Conservation (phyloP, 805 yeast species). For the Yarrowia divulgata region DNA sequence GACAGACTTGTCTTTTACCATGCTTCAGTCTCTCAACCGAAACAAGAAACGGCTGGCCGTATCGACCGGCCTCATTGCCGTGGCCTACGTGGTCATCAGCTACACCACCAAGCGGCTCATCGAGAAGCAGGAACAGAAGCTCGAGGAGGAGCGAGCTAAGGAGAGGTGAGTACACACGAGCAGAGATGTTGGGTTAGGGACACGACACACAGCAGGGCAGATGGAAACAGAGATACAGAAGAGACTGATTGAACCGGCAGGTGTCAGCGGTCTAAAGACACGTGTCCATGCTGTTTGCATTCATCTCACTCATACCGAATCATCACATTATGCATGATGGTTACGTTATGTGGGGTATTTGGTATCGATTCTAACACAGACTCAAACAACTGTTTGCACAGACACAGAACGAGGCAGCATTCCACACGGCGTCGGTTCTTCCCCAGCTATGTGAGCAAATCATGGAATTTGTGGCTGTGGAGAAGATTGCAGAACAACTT, state of each 20-base stretch:
- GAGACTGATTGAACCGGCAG: neutral
- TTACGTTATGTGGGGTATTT: constrained; percentile 7
- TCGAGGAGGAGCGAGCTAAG: constrained; percentile 65
- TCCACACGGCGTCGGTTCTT: constrained; percentile 79
- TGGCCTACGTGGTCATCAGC: constrained; percentile 55
- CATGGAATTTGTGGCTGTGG: constrained; percentile 69
- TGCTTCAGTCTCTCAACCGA: constrained; percentile 53
- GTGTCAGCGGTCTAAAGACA: neutral
- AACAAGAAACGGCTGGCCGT: constrained; percentile 57
- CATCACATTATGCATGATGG: neutral
- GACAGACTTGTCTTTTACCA: constrained; percentile 21
- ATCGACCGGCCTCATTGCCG: constrained; percentile 57
- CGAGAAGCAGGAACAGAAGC: constrained; percentile 60
- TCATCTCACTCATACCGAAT: neutral
- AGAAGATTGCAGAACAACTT: constrained; percentile 71
- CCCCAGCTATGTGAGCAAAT: constrained; percentile 78
- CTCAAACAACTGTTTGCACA: constrained; percentile 85
- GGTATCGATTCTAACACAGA: constrained; percentile 13
- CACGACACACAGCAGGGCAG: neutral
- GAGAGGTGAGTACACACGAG: constrained; percentile 57
- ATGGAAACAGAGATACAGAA: neutral
- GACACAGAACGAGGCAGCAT: constrained; percentile 88
- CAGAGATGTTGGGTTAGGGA: too few species aligned
- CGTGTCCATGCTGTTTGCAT: neutral
- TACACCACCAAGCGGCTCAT: constrained; percentile 56